phyloP scores from a whole-genome alignment of 2,329 filamentous ascomycete species.

The Ophiocordyceps camponoti-saundersi region DNA sequence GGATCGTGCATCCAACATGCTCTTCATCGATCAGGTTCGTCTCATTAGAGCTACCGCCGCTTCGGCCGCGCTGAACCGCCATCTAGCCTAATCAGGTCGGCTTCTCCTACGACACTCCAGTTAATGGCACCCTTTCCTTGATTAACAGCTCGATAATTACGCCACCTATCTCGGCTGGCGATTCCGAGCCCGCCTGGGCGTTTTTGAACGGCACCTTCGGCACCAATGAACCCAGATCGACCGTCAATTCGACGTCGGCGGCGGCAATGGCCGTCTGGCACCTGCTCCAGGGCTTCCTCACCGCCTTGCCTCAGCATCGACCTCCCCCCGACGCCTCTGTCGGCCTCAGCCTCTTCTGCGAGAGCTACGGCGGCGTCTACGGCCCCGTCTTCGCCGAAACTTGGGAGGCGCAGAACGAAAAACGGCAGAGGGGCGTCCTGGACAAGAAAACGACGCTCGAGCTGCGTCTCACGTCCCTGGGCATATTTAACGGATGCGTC shows the following conservation, averaged over 20 bases:
- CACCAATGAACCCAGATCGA: conserved; percentile 27
- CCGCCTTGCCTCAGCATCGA: conserved; percentile 39
- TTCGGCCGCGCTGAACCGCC: background rate
- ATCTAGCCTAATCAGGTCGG: conserved; percentile 50
- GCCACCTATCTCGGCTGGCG: conserved; percentile 6
- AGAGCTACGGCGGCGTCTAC: conserved; percentile 57
- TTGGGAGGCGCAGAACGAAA: conserved; percentile 44
- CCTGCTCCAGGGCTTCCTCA: conserved; percentile 44
- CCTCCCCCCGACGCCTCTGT: conserved; percentile 28
- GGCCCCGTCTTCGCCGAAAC: conserved; percentile 44
- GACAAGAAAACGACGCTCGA: conserved; percentile 33
- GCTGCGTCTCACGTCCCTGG: conserved; percentile 44
- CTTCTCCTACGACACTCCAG: conserved; percentile 48
- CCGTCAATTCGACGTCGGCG: conserved; percentile 37
- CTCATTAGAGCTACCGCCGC: background rate
- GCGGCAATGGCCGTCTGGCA: conserved; percentile 48
- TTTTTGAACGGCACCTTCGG: conserved; percentile 50
- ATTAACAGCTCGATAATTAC: conserved; percentile 18
- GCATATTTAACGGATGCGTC: conserved; percentile 56
- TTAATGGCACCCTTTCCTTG: conserved; percentile 41
- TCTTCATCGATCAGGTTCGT: conserved; percentile 39
- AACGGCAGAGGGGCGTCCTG: conserved; percentile 30
- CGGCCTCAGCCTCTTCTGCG: conserved; percentile 48
- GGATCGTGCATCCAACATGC: conserved; percentile 37
- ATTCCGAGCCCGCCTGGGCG: conserved; percentile 11